Evolutionary conservation across 495 filamentous ascomycete species (phyloP), one percentile per base, ranked within the genome.

Genomic region (Talaromyces nanjingensis): DNA sequence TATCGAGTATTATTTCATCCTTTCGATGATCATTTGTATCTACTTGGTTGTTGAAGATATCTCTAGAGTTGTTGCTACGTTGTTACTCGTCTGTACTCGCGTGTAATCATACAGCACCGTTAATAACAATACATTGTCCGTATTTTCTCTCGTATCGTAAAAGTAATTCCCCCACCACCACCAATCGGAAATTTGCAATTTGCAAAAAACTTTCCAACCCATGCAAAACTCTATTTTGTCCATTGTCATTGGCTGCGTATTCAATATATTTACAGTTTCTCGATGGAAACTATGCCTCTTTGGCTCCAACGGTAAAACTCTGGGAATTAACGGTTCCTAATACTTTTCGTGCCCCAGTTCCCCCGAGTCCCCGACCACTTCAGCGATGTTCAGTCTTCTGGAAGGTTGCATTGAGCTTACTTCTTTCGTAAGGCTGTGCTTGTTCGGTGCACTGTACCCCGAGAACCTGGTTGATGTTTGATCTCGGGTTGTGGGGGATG

Each of bases 381-480:
- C 29, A 31, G 29, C 6, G 29, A 37, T 2, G 33, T 37, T 12
- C 33, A 22, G 49, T 16, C 53, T 56, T 56, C 53, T 56, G 22
- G 53, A 56, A 56, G 22, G 49, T 54, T 54, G 49, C 49, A 54
- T 54, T 22, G 49, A 11, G 1, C 52, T 54, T 54, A 54, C 52
- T 16, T 24, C 1, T 24, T 54, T 24, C 24, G 53, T 29, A 56
- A 56, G 49, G 49, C 49, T 56, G 12, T 14, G 53, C n/a, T 14
- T 29, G 24, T 29, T 16, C 56, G 56, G 56, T 37, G 56, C 31
- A 59, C 56, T 59, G 27, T 59, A 37, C 56, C 56, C 56, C 56
- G 56, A 37, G 12, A 24, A 54, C 18, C 49, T 54, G 49, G 49
- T 22, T 54, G 49, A 54, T 54, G 24, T 25, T 25, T 22, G 49